These are phyloP conservation scores for Fomitopsis pinicola DNA, from an alignment of 1,284 basidiomycete species.

Conservation along the genomic window DNA sequence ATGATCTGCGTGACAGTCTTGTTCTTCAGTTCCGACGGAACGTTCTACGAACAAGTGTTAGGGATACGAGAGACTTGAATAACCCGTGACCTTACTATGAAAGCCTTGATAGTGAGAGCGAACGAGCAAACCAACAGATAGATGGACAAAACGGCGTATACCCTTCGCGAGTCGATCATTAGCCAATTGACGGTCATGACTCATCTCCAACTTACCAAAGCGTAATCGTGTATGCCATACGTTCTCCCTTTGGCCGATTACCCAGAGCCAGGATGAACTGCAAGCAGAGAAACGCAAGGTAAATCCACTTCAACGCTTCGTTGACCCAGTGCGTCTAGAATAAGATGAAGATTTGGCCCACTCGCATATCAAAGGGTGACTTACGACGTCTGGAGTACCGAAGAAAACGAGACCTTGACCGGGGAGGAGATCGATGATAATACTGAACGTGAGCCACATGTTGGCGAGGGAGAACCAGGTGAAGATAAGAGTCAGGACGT, in stretches of 20 bases:
- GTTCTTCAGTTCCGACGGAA: constrained; percentile 49
- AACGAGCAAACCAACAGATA: constrained; percentile 86
- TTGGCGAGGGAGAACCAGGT: constrained; percentile 94
- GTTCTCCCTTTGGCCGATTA: constrained; percentile 95
- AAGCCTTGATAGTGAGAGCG: constrained; percentile 76
- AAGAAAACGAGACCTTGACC: constrained; percentile 63
- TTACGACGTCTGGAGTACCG: constrained; percentile 58
- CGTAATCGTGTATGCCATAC: constrained; percentile 75
- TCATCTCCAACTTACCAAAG: constrained; percentile 52
- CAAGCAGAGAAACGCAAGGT: constrained; percentile 79
- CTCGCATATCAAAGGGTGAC: constrained; percentile 23
- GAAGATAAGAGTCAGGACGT: constrained; percentile 77
- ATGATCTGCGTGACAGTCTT: constrained; percentile 43
- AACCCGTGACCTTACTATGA: constrained; percentile 48
- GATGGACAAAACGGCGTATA: constrained; percentile 73
- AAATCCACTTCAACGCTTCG: constrained; percentile 80
- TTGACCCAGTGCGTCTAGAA: constrained; percentile 90
- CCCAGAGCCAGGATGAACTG: constrained; percentile 95
- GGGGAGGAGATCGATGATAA: constrained; percentile 90
- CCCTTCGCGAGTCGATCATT: constrained; percentile 38
- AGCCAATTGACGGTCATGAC: neutral
- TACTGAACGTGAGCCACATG: constrained; percentile 93
- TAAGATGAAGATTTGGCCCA: neutral
- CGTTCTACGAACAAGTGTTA: constrained; percentile 37
- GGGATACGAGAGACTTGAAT: neutral